Evolutionary conservation across 768 basidiomycete genomes (phyloP), one percentile per base, ranked within the genome.

Genomic region (Cubamyces lactineus): DNA sequence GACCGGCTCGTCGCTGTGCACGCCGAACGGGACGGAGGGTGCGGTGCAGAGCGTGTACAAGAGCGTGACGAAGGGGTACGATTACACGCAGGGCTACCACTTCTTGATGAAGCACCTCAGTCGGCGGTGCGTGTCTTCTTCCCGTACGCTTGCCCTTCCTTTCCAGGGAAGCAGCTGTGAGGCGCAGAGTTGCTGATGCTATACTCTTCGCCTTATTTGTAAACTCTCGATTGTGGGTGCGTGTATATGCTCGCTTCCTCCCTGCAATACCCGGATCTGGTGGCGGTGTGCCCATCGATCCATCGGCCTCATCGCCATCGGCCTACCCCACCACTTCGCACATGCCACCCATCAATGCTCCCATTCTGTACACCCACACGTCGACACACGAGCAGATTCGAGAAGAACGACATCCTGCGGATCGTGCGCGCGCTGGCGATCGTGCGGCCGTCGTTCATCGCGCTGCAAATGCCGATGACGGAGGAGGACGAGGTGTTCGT

Each of bases 401-500:
- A 96, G 75, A 98, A 96, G 79, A 92, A 92, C 74, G 95, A 97
- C 71, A 94, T 96, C 63, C 76, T 98, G 45, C 92, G 94, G 59
- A 89, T 98, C 67, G 95, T 98, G 46, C 89, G 95, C 55, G 93
- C 96, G 28, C 81, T 98, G 57, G 96, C 96, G 19, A 92, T 96
- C 40, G 96, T 94, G 73, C 84, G 96, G 58, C 96, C 96, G n/a
- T 96, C 93, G 60, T 82, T 98, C 58, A 98, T 98, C 69, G 96
- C 96, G 26, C 78, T 98, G 54, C 96, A 98, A 84, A 97, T 98
- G 96, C 94, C 96, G 28, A 80, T 98, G 73, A 91, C 94, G 17
- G 86, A 94, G 59, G 95, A 97, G 69, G 96, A 98, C 76, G 96
- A 98, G 74, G 84, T 96, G 2, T 98, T 98, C 74, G 89, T 96